A percentile compares a stretch with the other conserved stretches of the same genome.
Evolutionary conservation across 2,329 filamentous ascomycete genomes (phyloP).

Genomic region (Hypoxylon sp.): DNA sequence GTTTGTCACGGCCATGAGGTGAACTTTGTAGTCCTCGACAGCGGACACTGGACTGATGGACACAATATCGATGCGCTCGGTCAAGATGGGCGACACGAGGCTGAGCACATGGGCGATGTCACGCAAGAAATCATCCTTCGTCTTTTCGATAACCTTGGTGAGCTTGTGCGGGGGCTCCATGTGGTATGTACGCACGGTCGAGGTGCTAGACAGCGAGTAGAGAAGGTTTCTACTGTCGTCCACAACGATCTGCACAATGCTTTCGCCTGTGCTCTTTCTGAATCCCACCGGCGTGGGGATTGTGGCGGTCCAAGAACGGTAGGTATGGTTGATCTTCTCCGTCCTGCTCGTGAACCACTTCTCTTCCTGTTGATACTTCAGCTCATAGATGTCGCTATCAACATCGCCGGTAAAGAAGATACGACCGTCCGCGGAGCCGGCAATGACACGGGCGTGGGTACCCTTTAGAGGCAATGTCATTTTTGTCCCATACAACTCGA

Average conservation of each 20-base stretch:
- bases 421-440: slow-evolving; percentile 82
- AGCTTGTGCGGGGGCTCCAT: slow-evolving; percentile 73
- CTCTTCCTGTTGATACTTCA: slow-evolving; percentile 97
- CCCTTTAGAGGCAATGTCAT: slow-evolving; percentile 83
- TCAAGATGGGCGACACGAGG: slow-evolving; percentile 74
- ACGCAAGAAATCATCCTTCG: slow-evolving; percentile 66
- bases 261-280: slow-evolving; percentile 64
- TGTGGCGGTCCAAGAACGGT: slow-evolving; percentile 73
- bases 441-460: slow-evolving; percentile 78
- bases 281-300: slow-evolving; percentile 64
- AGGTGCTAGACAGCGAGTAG: slow-evolving; percentile 88
- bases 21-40: slow-evolving; percentile 80
- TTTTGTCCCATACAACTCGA: slow-evolving; percentile 86
- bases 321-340: slow-evolving; percentile 88
- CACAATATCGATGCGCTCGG: slow-evolving; percentile 75
- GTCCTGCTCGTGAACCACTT: slow-evolving; percentile 93
- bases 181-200: slow-evolving; percentile 90
- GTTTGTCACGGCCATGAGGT: slow-evolving; percentile 88
- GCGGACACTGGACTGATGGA: slow-evolving; percentile 86
- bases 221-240: slow-evolving; percentile 89
- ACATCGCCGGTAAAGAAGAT: slow-evolving; percentile 89
- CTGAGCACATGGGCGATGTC: slow-evolving; percentile 86
- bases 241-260: slow-evolving; percentile 80
- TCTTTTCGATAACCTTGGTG: slow-evolving; percentile 72
- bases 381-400: slow-evolving; percentile 89